Evolutionary conservation across 768 basidiomycete genomes (phyloP), one percentile per base, ranked within the genome.

Genomic region (Leccinellum albellum): DNA sequence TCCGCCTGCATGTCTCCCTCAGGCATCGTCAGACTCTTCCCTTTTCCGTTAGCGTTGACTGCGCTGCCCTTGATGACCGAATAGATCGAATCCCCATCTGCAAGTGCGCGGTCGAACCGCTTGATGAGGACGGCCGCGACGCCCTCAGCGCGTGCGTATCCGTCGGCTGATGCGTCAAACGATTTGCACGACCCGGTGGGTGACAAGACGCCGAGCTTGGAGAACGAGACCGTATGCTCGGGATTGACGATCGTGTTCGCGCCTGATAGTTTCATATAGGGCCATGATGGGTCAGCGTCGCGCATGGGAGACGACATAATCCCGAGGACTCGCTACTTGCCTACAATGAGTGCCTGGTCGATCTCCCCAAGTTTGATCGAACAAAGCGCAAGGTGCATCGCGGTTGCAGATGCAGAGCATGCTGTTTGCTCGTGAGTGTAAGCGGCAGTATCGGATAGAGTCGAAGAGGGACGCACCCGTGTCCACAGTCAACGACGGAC

Each of bases 401-500:
- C 78, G 6, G 71, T 75, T 17, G 78, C 64, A 17, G 72, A 74
- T 23, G 79, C 81, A 32, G 78, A 81, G 60, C 82, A 82, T 8
- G 66, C 66, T 68, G 42, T 49, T 33, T 13, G 8, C 42, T 24
- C 40, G 15, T 15, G 23, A 44, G 6, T 4, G 15, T 29, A 6
- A 47, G 6, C 4, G 31, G 9, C 8, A 24, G n/a, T 17, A 37
- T 37, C 17, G 6, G 17, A 17, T 0, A 37, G 35, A 37, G 35
- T 37, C 35, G 17, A 37, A 12, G 13, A 31, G 10, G 45, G 3
- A 48, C 58, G 3, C 35, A 69, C 67, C 66, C 4, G 64, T 64
- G 56, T 83, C 81, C 0, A 76, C 61, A 6, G 79, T 78, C 33
- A 82, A 56, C 4, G 82, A 83, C 20, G 80, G 82, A 13, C 81